Conservation (phyloP, 495 filamentous ascomycete species). For the Aspergillus incahuasiensis region DNA sequence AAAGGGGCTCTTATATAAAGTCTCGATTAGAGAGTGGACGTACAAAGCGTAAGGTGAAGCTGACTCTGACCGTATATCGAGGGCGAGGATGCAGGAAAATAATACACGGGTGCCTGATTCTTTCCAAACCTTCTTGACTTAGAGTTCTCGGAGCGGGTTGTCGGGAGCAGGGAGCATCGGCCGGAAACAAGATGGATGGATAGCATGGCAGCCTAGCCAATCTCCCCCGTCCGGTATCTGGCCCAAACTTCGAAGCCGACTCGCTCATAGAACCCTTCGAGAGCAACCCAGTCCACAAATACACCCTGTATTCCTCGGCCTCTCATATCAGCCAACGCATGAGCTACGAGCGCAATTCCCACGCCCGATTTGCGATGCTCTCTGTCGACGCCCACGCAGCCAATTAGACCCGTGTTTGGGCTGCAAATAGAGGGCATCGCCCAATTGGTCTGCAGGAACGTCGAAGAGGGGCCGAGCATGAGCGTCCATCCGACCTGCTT, state of each 20-base stretch:
- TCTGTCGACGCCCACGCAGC: slow-evolving; percentile 45
- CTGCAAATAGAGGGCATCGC: slow-evolving; percentile 43
- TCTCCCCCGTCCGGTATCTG: slow-evolving; percentile 38
- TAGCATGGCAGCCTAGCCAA: background rate
- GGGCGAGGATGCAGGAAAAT: too few relatives aligned
- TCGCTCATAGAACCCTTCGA: slow-evolving; percentile 48
- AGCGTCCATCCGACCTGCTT: slow-evolving; percentile 48
- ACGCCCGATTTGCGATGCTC: slow-evolving; percentile 37
- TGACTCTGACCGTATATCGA: too few relatives aligned
- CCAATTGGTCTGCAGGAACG: slow-evolving; percentile 33
- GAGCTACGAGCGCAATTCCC: slow-evolving; percentile 42
- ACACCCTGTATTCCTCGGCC: slow-evolving; percentile 43
- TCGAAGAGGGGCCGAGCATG: slow-evolving; percentile 36
- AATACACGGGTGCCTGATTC: too few relatives aligned
- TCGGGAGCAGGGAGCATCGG: too few relatives aligned
- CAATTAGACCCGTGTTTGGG: slow-evolving; percentile 47
- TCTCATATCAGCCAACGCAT: slow-evolving; percentile 49
- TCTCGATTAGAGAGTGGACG: too few relatives aligned
- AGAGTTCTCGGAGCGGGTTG: too few relatives aligned
- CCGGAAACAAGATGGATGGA: too few relatives aligned
- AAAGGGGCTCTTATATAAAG: too few relatives aligned
- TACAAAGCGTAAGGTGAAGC: too few relatives aligned
- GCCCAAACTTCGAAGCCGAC: slow-evolving; percentile 43
- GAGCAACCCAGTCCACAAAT: slow-evolving; percentile 48
- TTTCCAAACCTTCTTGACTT: too few relatives aligned